phyloP scores from a whole-genome alignment of 805 yeast species.

The Metschnikowia corniflorae region DNA sequence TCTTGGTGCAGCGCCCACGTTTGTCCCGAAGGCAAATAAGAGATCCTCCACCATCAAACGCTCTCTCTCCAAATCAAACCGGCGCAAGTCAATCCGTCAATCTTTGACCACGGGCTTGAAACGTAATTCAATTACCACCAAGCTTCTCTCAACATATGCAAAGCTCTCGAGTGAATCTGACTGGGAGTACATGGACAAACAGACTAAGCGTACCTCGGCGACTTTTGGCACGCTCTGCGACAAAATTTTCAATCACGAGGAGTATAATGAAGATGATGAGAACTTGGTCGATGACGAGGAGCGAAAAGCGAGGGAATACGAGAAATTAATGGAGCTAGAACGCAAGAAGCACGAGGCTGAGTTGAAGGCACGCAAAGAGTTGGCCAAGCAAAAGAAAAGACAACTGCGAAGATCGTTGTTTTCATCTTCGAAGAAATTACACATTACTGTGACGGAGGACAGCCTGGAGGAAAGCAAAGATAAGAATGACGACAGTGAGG shows the following conservation, averaged over 20 bases:
- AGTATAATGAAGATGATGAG: constrained; percentile 47
- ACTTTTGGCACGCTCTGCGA: constrained; percentile 78
- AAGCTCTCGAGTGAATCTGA: constrained; percentile 61
- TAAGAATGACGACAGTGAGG: constrained; percentile 12
- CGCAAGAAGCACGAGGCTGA: constrained; percentile 52
- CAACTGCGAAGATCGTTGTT: constrained; percentile 40
- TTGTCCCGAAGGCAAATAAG: constrained; percentile 18
- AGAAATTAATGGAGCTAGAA: constrained; percentile 45
- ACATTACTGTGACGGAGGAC: constrained; percentile 37
- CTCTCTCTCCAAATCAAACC: constrained; percentile 24
- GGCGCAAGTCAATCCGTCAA: constrained; percentile 36
- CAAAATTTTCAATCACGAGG: constrained; percentile 69
- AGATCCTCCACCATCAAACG: constrained; percentile 22
- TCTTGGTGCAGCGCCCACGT: constrained; percentile 24
- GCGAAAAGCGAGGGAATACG: constrained; percentile 41
- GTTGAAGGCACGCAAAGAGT: constrained; percentile 43
- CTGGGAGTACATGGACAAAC: constrained; percentile 68
- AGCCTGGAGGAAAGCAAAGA: constrained; percentile 6
- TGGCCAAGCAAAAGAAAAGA: constrained; percentile 43
- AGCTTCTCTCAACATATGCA: constrained; percentile 68
- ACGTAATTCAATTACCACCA: constrained; percentile 70
- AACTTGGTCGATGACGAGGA: constrained; percentile 41
- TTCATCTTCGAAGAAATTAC: constrained; percentile 35
- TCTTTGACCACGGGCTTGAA: constrained; percentile 46
- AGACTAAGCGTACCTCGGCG: constrained; percentile 71